Conservation (phyloP, 257 asterid genomes). For the Capsicum rhomboideum region DNA sequence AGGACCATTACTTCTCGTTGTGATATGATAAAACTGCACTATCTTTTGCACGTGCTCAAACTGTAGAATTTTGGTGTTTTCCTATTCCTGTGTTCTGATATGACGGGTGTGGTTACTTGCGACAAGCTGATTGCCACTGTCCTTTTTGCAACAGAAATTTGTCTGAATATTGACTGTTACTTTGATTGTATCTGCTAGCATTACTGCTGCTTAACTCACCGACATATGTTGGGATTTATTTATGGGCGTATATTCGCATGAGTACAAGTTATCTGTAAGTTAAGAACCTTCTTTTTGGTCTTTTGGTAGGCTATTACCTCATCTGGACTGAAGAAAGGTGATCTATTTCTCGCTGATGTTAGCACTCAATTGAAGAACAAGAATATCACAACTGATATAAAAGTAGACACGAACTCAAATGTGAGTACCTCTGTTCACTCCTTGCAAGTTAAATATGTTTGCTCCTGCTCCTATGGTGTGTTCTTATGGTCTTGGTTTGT, state of each 20-base stretch:
- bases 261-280: neutral
- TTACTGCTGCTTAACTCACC: neutral
- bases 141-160: neutral
- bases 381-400: neutral
- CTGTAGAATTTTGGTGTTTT: neutral
- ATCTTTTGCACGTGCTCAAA: neutral
- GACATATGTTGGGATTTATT: neutral
- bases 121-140: neutral
- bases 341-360: constrained; percentile 5
- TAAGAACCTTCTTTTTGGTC: neutral
- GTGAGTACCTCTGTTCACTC: neutral
- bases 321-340: constrained; percentile 3
- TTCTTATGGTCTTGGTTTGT: neutral
- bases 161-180: neutral
- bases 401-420: constrained; percentile 3
- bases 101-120: neutral
- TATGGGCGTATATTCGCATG: neutral
- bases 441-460: neutral
- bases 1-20: neutral
- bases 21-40: neutral
- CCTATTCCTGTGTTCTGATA: neutral
- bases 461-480: neutral
- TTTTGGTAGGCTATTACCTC: constrained; percentile 1
- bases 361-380: constrained; percentile 4
- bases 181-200: neutral